Evolutionary conservation across 1,284 basidiomycete species (phyloP).

Genomic region (Cystobasidium sp.): DNA sequence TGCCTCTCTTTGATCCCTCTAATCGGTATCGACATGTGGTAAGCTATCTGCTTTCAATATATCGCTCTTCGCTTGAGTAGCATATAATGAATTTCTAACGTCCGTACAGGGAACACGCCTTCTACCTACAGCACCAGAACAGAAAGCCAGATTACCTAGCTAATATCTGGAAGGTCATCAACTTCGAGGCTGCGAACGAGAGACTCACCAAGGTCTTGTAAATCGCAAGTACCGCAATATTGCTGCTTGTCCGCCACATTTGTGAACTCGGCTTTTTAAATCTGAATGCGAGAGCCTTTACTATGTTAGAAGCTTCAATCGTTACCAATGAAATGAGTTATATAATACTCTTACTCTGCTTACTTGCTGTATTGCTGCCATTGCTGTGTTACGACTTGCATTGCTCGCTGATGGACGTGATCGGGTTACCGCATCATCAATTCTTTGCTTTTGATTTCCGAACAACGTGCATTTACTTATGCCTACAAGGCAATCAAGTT

Average conservation of each 20-base stretch:
- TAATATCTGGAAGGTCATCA: conserved; percentile 73
- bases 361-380: neutral
- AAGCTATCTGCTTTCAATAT: conserved; percentile 58
- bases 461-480: neutral
- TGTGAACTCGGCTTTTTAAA: neutral
- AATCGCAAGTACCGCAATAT: neutral
- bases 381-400: too few relatives aligned
- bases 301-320: conserved; percentile 5
- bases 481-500: neutral
- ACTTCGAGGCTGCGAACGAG: conserved; percentile 85
- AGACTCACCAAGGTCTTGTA: conserved; percentile 60
- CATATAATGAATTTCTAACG: neutral
- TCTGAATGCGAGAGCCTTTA: conserved; percentile 4
- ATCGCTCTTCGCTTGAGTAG: neutral
- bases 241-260: neutral
- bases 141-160: conserved; percentile 68
- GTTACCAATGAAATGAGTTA: neutral
- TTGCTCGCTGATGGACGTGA: neutral
- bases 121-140: conserved; percentile 84
- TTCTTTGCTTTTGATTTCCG: neutral
- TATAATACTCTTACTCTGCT: neutral
- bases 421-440: neutral
- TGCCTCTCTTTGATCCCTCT: conserved; percentile 83
- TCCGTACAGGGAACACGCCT: conserved; percentile 53
- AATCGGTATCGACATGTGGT: conserved; percentile 97